Conservation (phyloP, 2,329 filamentous ascomycete species). For the Pseudovirgaria hyperparasitica region DNA sequence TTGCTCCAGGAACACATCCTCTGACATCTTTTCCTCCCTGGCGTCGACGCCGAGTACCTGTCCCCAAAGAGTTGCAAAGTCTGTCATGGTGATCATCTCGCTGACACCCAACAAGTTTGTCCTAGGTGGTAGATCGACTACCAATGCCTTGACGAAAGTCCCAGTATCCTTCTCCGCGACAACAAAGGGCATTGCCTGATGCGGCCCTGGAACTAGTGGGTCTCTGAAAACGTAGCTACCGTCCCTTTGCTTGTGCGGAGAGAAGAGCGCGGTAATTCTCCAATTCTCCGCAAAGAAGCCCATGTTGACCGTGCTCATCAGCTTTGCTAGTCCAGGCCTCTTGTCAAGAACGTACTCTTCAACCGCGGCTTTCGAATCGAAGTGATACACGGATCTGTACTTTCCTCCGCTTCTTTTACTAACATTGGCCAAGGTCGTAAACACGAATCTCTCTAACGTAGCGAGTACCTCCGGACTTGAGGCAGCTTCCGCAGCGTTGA, state of each 20-base stretch:
- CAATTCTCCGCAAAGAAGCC: conserved; percentile 5
- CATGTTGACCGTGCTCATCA: conserved; percentile 5
- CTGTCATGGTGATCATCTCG: conserved; percentile 3
- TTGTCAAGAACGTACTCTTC: conserved; percentile 6
- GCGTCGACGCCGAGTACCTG: conserved; percentile 3
- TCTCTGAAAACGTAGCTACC: conserved; percentile 3
- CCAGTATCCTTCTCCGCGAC: conserved; percentile 3
- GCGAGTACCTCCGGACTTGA: conserved; percentile 10
- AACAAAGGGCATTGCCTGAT: conserved; percentile 3
- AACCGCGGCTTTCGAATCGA: conserved; percentile 28
- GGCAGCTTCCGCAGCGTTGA: conserved; percentile 25
- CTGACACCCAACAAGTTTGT: conserved; percentile 4
- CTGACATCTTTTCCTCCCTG: conserved; percentile 1
- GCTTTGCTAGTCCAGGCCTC: conserved; percentile 1
- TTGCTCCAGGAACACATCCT: conserved; percentile 4
- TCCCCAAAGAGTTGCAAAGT: conserved; percentile 5
- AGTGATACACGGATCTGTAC: conserved; percentile 29
- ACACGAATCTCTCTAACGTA: conserved; percentile 25
- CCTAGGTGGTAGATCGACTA: conserved; percentile 4
- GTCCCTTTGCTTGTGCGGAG: conserved; percentile 3
- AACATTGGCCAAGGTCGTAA: conserved; percentile 25
- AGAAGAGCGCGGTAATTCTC: conserved; percentile 3
- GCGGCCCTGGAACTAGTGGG: conserved; percentile 1
- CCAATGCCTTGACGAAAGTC: conserved; percentile 4
- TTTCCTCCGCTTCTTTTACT: conserved; percentile 28